phyloP scores from a whole-genome alignment of 148 eudicot genomes.

The Fallopia convolvulus region DNA sequence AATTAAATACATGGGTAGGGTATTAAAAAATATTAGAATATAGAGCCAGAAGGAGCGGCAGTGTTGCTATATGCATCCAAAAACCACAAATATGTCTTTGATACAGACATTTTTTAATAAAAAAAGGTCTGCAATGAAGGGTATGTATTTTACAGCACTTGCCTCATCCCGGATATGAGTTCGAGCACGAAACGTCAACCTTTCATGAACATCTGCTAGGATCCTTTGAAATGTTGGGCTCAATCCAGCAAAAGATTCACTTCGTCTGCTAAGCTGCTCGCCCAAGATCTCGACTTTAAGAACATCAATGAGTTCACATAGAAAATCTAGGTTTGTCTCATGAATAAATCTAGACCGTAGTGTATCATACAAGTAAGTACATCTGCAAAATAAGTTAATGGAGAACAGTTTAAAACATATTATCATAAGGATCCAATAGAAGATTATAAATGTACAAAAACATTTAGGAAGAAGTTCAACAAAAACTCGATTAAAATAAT shows the following conservation, averaged over 20 bases:
- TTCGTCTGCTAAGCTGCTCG: slow-evolving; percentile 74
- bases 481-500: not conserved
- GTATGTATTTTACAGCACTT: slow-evolving; percentile 11
- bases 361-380: slow-evolving; percentile 94
- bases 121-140: not conserved
- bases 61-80: not conserved
- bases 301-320: slow-evolving; percentile 94
- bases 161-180: slow-evolving; percentile 97
- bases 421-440: not conserved
- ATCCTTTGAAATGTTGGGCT: slow-evolving; percentile 91
- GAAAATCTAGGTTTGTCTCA: slow-evolving; percentile 84
- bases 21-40: not conserved
- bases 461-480: not conserved
- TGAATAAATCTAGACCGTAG: slow-evolving; percentile 94
- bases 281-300: slow-evolving; percentile 91
- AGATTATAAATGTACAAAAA: not conserved
- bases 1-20: not conserved
- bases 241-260: slow-evolving; percentile 81
- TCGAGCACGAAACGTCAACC: slow-evolving; percentile 93
- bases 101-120: not conserved
- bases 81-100: not conserved
- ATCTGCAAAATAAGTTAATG: slow-evolving; percentile 44
- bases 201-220: slow-evolving; percentile 88
- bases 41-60: not conserved
- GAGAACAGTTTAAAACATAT: not conserved